These are phyloP conservation scores for Auricularia sp. DNA, from an alignment of 768 basidiomycete species.

Conservation along the genomic window DNA sequence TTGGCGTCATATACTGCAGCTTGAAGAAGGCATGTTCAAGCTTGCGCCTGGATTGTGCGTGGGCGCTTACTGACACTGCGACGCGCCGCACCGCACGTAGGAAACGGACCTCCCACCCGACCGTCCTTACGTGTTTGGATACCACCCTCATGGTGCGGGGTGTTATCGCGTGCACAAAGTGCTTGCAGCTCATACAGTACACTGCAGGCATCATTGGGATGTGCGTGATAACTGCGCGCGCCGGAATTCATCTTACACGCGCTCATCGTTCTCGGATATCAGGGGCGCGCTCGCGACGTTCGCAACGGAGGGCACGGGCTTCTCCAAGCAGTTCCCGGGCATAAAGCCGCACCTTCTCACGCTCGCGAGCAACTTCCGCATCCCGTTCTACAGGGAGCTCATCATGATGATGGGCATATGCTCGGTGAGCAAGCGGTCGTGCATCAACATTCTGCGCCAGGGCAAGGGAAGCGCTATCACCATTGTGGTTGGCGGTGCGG, in stretches of 20 bases:
- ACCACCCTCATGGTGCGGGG: slow-evolving; percentile 86
- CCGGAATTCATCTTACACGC: no score
- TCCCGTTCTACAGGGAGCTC: slow-evolving; percentile 91
- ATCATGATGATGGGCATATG: slow-evolving; percentile 80
- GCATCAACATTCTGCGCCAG: slow-evolving; percentile 69
- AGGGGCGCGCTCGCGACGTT: slow-evolving; percentile 97
- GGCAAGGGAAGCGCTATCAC: slow-evolving; percentile 68
- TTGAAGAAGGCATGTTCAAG: slow-evolving; percentile 32
- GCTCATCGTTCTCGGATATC: not conserved
- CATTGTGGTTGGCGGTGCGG: slow-evolving; percentile 94
- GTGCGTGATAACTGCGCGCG: slow-evolving; percentile 30
- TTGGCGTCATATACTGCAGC: slow-evolving; percentile 10
- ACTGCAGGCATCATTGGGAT: slow-evolving; percentile 88
- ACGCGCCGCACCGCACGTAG: slow-evolving; percentile 28
- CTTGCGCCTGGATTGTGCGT: not conserved
- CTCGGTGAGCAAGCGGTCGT: slow-evolving; percentile 84
- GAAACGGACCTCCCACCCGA: slow-evolving; percentile 87
- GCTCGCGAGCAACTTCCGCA: slow-evolving; percentile 76
- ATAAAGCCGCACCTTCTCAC: slow-evolving; percentile 91
- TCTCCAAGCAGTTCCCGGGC: slow-evolving; percentile 83
- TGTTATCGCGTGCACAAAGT: not conserved
- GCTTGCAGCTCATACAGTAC: no score
- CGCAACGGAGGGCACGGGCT: slow-evolving; percentile 90
- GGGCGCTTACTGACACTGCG: not conserved
- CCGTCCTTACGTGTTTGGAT: slow-evolving; percentile 92